Evolutionary conservation across 129 eudicot genomes (phyloP), one percentile per base, ranked within the genome.

Genomic region (Artemisia argyi): DNA sequence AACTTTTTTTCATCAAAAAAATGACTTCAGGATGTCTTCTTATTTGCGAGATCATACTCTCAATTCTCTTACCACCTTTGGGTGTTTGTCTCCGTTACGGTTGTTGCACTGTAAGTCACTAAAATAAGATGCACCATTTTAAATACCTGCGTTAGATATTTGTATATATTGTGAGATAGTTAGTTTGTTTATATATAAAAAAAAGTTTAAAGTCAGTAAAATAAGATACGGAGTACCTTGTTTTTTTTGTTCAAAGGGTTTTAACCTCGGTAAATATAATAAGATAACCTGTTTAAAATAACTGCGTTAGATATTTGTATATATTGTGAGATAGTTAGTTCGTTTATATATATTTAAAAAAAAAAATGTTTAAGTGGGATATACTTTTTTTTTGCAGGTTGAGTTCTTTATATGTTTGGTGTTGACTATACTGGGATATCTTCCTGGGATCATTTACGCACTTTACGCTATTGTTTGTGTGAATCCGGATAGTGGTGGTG

Each of bases 381-480:
- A 17, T 62, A 16, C 1, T 0, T 16, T 1, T 2, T 30, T 28
- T 16, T 85, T 75, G 76, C 89, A 87, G 91, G 82, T 80, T 56
- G 91, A 91, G 80, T 84, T 91, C 68, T 82, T 84, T 48, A 85
- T 91, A 16, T 85, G 88, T 74, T 71, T 91, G 87, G 75, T 91
- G 61, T 66, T 91, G 80, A 91, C 97, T 3, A 76, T 91, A 19
- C 61, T 88, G 32, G 97, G 97, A 2, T 91, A 88, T 68, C 44
- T 91, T 61, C 97, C 97, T 39, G 97, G 97, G 19, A 88, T 91
- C 11, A 85, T 91, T 22, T 91, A 91, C 73, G 97, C 97, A 12
- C 78, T 91, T 22, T 91, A 91, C 68, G 82, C 88, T 8, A 85
- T 91, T 61, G 53, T 88, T 30, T 80, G 72, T 52, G 60, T 89